phyloP scores from a whole-genome alignment of 1,284 basidiomycete species.

The Boletus albobrunnescens region DNA sequence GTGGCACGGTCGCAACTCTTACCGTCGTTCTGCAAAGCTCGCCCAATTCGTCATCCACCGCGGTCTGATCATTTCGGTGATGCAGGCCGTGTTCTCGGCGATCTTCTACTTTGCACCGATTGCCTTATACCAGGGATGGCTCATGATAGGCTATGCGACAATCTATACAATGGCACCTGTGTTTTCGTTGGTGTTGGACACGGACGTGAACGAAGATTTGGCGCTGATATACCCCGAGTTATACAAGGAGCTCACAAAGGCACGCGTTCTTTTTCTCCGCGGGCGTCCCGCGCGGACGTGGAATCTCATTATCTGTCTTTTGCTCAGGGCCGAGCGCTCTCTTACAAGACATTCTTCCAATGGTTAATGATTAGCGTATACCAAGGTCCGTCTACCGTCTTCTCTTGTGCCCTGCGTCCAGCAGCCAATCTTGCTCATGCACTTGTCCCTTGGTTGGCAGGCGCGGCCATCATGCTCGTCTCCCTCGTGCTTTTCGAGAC shows the following conservation, averaged over 20 bases:
- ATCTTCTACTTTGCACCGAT: slow-evolving; percentile 99
- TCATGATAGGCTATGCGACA: slow-evolving; percentile 97
- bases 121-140: slow-evolving; percentile 96
- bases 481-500: slow-evolving; percentile 95
- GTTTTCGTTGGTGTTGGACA: slow-evolving; percentile 93
- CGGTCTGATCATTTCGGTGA: slow-evolving; percentile 95
- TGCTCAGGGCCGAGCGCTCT: slow-evolving; percentile 79
- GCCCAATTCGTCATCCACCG: slow-evolving; percentile 99
- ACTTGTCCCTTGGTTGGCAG: slow-evolving; percentile 40
- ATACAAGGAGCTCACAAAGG: slow-evolving; percentile 97
- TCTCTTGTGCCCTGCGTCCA: background rate
- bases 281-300: background rate
- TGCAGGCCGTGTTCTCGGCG: slow-evolving; percentile 94
- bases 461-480: slow-evolving; percentile 98
- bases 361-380: slow-evolving; percentile 98
- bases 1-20: slow-evolving; percentile 97
- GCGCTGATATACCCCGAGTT: slow-evolving; percentile 95
- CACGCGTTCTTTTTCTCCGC: slow-evolving; percentile 23
- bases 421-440: background rate
- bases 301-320: slow-evolving; percentile 6
- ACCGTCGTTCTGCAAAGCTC: slow-evolving; percentile 95
- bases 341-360: slow-evolving; percentile 96
- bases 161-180: slow-evolving; percentile 99
- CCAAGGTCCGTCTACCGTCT: slow-evolving; percentile 64
- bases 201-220: slow-evolving; percentile 93